These are phyloP conservation scores for Oryza meyeriana DNA, from an alignment of 176 grass and related monocot species.

Conservation along the genomic window DNA sequence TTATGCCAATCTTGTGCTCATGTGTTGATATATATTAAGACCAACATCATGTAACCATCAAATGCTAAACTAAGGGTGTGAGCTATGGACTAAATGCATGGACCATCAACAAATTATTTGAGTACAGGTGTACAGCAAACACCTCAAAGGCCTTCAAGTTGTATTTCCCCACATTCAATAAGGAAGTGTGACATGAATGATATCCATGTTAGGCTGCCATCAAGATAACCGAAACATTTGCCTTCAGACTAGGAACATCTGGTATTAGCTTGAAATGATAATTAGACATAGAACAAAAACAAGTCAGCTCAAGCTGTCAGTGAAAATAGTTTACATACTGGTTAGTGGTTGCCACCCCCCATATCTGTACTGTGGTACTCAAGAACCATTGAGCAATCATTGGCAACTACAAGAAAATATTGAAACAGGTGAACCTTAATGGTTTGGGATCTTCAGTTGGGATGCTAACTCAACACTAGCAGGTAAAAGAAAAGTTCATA, in stretches of 20 bases:
- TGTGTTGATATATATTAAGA: conserved; percentile 2
- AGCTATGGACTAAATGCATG: conserved; percentile 29
- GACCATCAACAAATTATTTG: conserved; percentile 25
- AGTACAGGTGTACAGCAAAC: conserved; percentile 31
- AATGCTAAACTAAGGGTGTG: conserved; percentile 10
- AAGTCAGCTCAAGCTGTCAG: conserved; percentile 19
- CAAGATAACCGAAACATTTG: conserved; percentile 26
- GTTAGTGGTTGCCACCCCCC: neutral
- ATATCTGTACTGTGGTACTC: neutral
- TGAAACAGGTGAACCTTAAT: conserved; percentile 1
- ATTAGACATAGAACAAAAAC: conserved; percentile 24
- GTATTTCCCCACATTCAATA: conserved; percentile 31
- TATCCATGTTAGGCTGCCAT: conserved; percentile 42
- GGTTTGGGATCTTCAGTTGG: neutral
- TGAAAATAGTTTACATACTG: conserved; percentile 9
- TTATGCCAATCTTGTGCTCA: conserved; percentile 29
- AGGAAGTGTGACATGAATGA: conserved; percentile 43
- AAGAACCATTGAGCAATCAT: neutral
- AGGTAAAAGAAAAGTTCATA: conserved; percentile 17
- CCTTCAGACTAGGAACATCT: conserved; percentile 34
- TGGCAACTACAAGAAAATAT: conserved; percentile 5
- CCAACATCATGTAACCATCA: conserved; percentile 35
- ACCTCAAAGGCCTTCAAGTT: conserved; percentile 31
- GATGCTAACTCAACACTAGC: conserved; percentile 9
- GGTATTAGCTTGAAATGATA: conserved; percentile 25